A percentile compares a stretch with the other conserved stretches of the same genome.
Evolutionary conservation across 2,329 filamentous ascomycete genomes (phyloP).

Genomic region (Dactylellina cionopaga): DNA sequence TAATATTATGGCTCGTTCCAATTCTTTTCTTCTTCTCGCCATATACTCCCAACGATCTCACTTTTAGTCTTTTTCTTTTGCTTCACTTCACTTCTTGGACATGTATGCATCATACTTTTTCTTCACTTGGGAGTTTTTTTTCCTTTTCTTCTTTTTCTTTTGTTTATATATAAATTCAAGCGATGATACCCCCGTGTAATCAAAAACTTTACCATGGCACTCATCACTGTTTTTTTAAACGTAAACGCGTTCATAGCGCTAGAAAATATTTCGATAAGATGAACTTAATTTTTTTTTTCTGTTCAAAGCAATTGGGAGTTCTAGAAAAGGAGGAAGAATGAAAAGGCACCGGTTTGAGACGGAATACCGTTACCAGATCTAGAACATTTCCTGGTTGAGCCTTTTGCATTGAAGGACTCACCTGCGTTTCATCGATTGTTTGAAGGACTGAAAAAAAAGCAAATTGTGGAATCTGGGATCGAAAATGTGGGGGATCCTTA

Average conservation of each 20-base stretch:
- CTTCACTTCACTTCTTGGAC: background rate
- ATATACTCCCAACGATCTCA: background rate
- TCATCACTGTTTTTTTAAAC: slow-evolving; percentile 19
- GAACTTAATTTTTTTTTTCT: no score
- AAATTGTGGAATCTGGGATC: no score
- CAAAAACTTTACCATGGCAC: background rate
- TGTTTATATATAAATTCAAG: background rate
- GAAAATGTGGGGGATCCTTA: no score
- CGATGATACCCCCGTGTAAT: slow-evolving; percentile 25
- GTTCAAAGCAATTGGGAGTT: no score
- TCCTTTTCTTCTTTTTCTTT: background rate
- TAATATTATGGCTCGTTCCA: slow-evolving; percentile 17
- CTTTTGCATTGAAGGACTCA: no score
- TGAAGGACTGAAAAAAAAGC: no score
- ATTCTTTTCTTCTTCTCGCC: background rate
- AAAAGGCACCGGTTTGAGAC: no score
- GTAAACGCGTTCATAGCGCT: no score
- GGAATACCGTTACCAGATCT: no score
- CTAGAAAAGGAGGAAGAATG: background rate
- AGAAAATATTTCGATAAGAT: no score
- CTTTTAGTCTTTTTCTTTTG: background rate
- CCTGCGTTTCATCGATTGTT: no score
- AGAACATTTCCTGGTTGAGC: no score
- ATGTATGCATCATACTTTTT: slow-evolving; percentile 17
- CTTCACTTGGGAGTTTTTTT: slow-evolving; percentile 7